Base-by-base conservation (phyloP, 768 basidiomycete genomes). In the Panellus pusillus region DNA sequence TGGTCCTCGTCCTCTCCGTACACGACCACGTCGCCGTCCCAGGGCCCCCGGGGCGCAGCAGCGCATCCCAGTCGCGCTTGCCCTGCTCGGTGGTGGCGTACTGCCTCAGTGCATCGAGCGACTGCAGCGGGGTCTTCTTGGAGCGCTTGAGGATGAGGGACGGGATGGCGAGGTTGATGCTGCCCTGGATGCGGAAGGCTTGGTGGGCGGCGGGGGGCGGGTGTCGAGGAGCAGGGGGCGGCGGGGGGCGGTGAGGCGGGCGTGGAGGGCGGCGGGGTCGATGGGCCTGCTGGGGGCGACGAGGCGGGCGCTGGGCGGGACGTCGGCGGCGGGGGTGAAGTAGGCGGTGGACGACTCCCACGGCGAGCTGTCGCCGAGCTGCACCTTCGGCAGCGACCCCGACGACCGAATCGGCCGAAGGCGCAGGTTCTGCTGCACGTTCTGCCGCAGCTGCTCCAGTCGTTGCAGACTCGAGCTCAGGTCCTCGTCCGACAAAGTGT, bases 81-180 rank as follows among this genome's bases (percentile, higher is more conserved):
- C 87, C 89, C 28, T 79, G 73, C 44, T 92, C 87, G 1, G 90
- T 91, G 5, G 88, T 92, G 63, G 93, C 82, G 65, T 87, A 96
- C 63, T 89, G 86, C 45, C 86, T 83, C 50, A 96, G 72, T 0
- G 86, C 78, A 58, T 86, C 80, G 43, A 91, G 71, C 28, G 79
- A 79, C 50, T 80, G 82, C 60, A 91, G 81, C 2, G 80, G 83
- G 2, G 86, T 82, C 65, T 89, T 90, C 56, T 83, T 78, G 58
- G 80, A 87, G 17, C 93, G 85, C 68, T 93, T 93, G 61, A 94
- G 82, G 64, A 97, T 93, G 63, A 97, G 82, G 20, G 91, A 89
- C 0, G 94, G 93, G 39, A 97, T 89, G 29, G 87, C 87, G 44
- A 97, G 78, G 70, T 94, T 94, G 55, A 93, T 80, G 67, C 86